Base-by-base conservation (phyloP, 768 basidiomycete genomes). In the Dentipellis fragilis region DNA sequence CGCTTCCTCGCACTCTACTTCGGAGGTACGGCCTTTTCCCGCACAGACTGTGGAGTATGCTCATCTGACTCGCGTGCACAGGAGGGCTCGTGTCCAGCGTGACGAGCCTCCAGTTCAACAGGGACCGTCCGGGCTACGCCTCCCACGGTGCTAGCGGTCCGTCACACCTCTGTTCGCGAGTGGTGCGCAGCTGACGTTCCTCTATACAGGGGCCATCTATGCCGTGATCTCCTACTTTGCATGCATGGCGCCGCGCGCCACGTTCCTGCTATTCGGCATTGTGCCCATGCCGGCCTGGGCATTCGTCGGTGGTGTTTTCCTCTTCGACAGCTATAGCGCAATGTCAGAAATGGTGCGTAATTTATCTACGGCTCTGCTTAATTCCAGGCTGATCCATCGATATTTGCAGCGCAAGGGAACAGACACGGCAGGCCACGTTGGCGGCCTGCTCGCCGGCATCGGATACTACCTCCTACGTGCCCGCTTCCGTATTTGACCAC, bases 281-380 rank as follows among this genome's bases (percentile, higher is more conserved):
- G 70, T 91, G 22, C 90, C 89, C 22, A 73, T 87, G 56, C 89
- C 90, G 0, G 89, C 89, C 0, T 93, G 87, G 87, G 73, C 77
- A 2, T 78, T 79, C 49, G 84, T 90, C 0, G 68, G 79, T 0
- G 89, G 85, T 5, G 67, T 92, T 47, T 82, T 87, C 62, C 65
- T 73, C 10, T 85, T 77, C 59, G 87, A 89, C 61, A 63, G 74
- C 1, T 83, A 66, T 55, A 66, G 62, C 47, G 64, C 72, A 59
- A 63, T 22, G 68, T 75, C 56, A 56, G 62, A 64, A 72, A 73
- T 42, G 55, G 72, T 62, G 36, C 29, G 52, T 49, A 35, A 22
- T 12, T 12, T 29, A 29, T 29, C 12, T 11, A 35, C 19, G 3
- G 21, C 16, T 6, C 21, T 11, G 16, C 2, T 34, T 11, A 2